Base-by-base conservation (phyloP, 805 yeast species). In the Cyberlindnera nakhonratchasimensis region DNA sequence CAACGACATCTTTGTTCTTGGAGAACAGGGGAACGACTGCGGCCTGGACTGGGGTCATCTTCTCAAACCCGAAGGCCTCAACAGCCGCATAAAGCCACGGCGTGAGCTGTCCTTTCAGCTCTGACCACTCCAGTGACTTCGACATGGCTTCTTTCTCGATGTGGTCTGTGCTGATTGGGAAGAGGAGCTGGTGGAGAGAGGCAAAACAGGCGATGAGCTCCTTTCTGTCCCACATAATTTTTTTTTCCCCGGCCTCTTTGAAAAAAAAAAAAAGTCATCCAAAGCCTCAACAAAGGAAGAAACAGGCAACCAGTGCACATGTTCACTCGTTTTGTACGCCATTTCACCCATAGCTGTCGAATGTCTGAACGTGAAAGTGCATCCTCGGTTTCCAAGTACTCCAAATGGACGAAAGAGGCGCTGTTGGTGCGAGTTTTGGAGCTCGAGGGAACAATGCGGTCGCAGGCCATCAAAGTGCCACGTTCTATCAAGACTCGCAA, bases 11-110 rank as follows among this genome's bases (percentile, higher is more conserved):
- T 57, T 91, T 91, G 58, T 89, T 85, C 16, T 80, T 80, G 18
- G 82, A 64, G 50, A 93, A 76, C 46, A 90, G 66, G 0, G 99
- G 99, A 37, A 93, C 85, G 0, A 95, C 82, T 0, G 97, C 79
- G 0, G 99, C 98, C 60, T 93, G 99, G 0, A 93, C 99, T 0
- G 99, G 96, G 0, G 99, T 93, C 96, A 91, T 88, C 11, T 76
- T 61, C 3, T 77, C 74, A 59, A 75, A 90, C 2, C 95, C 96
- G 47, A 83, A 59, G 1, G 90, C 76, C n/a, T 67, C 63, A 11
- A 90, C 71, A 2, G 96, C 93, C 2, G 80, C 57, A 39, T 54
- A 57, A 45, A 87, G 61, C 95, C 95, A 87, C 8, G 86, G 83
- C 29, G 77, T 77, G 24, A 86, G 59, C 6, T 70, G 62, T 37